Evolutionary conservation across 257 asterid genomes (phyloP).

Genomic region (Solanum peruvianum): DNA sequence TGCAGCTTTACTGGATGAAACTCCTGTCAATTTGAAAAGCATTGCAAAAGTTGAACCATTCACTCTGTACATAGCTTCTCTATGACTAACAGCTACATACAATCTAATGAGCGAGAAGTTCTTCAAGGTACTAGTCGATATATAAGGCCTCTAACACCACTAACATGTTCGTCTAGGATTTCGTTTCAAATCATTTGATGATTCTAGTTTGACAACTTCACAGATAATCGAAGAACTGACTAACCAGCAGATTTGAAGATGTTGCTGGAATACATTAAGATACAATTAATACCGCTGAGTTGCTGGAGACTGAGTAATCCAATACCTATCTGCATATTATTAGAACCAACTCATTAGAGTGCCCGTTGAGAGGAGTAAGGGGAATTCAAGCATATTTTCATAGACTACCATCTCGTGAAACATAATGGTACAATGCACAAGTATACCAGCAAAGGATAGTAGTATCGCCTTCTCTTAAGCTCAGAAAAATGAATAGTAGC

Average conservation of each 20-base stretch:
- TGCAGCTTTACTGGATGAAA: constrained; percentile 67
- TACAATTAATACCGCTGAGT: constrained; percentile 74
- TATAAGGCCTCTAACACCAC: background rate
- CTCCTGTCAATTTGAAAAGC: constrained; percentile 25
- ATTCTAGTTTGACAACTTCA: background rate
- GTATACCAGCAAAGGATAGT: constrained; percentile 75
- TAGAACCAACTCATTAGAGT: background rate
- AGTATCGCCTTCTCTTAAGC: constrained; percentile 59
- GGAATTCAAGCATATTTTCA: background rate
- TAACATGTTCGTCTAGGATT: background rate
- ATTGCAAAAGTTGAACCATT: background rate
- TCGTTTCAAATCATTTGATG: background rate
- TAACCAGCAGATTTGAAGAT: constrained; percentile 67
- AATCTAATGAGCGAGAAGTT: background rate
- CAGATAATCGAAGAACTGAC: background rate
- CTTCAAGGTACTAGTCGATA: background rate
- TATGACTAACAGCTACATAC: background rate
- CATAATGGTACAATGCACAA: background rate
- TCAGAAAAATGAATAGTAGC: constrained; percentile 52
- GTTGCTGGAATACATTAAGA: constrained; percentile 75
- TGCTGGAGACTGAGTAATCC: constrained; percentile 80
- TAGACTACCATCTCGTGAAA: background rate
- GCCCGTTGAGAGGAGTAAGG: background rate
- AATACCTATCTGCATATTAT: constrained; percentile 53
- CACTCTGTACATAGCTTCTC: background rate